Conservation (phyloP, 306 rosid genomes). For the Glycine tomentella region DNA sequence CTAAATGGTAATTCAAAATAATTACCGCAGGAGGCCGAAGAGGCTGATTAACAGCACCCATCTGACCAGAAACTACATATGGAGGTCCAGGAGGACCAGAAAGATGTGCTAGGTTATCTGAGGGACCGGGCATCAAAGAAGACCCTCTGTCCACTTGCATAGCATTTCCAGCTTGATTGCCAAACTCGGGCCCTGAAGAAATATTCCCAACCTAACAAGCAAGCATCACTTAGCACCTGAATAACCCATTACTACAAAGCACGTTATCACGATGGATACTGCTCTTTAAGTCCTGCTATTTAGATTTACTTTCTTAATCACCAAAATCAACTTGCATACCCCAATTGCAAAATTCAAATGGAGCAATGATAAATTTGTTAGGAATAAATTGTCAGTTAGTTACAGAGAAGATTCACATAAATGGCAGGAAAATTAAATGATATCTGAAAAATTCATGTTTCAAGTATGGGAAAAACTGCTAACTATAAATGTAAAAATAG, state of each 20-base stretch:
- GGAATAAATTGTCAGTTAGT: too few species aligned
- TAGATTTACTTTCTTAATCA: conserved; percentile 29
- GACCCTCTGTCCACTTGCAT: conserved; percentile 83
- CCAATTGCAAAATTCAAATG: neutral
- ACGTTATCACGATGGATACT: conserved; percentile 10
- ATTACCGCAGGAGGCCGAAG: conserved; percentile 63
- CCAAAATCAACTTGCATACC: conserved; percentile 30
- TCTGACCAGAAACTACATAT: conserved; percentile 56
- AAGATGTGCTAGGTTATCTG: conserved; percentile 68
- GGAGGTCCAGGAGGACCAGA: conserved; percentile 67
- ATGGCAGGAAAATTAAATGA: neutral
- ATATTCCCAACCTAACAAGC: conserved; percentile 68
- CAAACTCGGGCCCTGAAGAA: conserved; percentile 71
- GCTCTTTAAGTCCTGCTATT: neutral
- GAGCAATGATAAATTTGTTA: neutral
- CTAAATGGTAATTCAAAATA: conserved; percentile 30
- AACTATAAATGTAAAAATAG: neutral
- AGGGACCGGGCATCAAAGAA: conserved; percentile 71
- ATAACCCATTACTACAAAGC: conserved; percentile 33
- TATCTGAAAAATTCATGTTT: neutral
- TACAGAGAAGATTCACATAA: conserved; percentile 7
- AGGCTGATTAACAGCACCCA: conserved; percentile 71
- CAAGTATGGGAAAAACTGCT: neutral
- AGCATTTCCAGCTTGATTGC: conserved; percentile 72
- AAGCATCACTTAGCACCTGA: conserved; percentile 33